A percentile compares a stretch with the other conserved stretches of the same genome.
These are phyloP conservation scores for Ophiosphaerella herpotricha DNA, from an alignment of 2,329 filamentous ascomycete species.

Conservation along the genomic window DNA sequence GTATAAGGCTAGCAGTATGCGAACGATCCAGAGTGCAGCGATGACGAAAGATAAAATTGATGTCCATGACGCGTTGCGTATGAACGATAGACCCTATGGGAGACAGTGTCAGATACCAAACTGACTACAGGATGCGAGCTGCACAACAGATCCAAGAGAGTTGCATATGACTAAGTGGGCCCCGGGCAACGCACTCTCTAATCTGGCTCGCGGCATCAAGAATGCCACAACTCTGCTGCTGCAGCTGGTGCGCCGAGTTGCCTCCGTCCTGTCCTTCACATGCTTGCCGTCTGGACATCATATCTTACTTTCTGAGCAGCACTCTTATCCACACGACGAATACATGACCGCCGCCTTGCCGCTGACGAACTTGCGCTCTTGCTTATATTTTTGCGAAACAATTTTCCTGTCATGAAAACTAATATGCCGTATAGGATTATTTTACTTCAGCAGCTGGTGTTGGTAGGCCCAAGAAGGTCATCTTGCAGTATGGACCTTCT, in stretches of 20 bases:
- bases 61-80: slow-evolving; percentile 15
- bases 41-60: slow-evolving; percentile 32
- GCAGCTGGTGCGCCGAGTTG: slow-evolving; percentile 9
- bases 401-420: slow-evolving; percentile 57
- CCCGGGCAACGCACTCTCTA: slow-evolving; percentile 22
- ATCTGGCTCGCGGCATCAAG: slow-evolving; percentile 20
- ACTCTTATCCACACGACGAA: slow-evolving; percentile 23
- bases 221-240: slow-evolving; percentile 10
- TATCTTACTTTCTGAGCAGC: slow-evolving; percentile 31
- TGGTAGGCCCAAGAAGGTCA: slow-evolving; percentile 87
- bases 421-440: slow-evolving; percentile 87
- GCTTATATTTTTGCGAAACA: slow-evolving; percentile 36
- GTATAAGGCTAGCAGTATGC: slow-evolving; percentile 40
- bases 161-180: slow-evolving; percentile 14
- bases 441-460: slow-evolving; percentile 86
- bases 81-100: slow-evolving; percentile 16
- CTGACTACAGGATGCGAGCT: slow-evolving; percentile 17
- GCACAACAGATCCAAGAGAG: slow-evolving; percentile 12
- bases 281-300: slow-evolving; percentile 22
- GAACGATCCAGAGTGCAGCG: slow-evolving; percentile 31
- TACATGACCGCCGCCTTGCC: slow-evolving; percentile 23
- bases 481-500: slow-evolving; percentile 90
- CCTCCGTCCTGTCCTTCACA: slow-evolving; percentile 16
- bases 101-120: slow-evolving; percentile 14
- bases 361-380: slow-evolving; percentile 32